Percentiles rank a stretch among this genome's conserved stretches.
Conservation (phyloP, 2,329 filamentous ascomycete genomes). For the Alternaria tenuissima region DNA sequence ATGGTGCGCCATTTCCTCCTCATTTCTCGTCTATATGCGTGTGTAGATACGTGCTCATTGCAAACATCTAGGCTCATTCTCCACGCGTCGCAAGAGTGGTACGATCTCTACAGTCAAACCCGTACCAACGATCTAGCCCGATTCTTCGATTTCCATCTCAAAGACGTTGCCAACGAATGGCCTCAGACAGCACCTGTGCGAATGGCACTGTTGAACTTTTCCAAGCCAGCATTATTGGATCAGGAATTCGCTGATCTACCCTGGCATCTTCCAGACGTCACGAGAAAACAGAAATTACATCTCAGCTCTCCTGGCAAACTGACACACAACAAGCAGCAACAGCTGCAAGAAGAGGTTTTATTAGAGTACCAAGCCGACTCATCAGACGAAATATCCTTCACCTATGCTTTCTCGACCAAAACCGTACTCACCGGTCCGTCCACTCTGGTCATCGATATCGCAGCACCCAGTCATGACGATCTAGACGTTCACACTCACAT, state of each 20-base stretch:
- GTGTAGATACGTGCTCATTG: background rate
- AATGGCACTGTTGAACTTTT: slow-evolving; percentile 40
- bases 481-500: slow-evolving; percentile 38
- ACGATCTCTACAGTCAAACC: slow-evolving; percentile 20
- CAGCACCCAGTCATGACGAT: slow-evolving; percentile 52
- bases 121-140: slow-evolving; percentile 19
- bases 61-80: slow-evolving; percentile 14
- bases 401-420: background rate
- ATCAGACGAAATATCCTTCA: background rate
- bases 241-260: background rate
- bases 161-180: slow-evolving; percentile 56
- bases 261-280: too few species aligned
- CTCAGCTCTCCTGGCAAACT: background rate
- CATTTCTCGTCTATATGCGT: background rate
- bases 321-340: background rate
- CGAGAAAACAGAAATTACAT: background rate
- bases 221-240: background rate
- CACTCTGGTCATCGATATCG: slow-evolving; percentile 51
- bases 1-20: background rate
- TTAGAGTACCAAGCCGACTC: background rate
- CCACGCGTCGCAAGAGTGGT: slow-evolving; percentile 25
- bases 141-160: slow-evolving; percentile 60
- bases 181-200: slow-evolving; percentile 57
- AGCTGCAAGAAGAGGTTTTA: background rate
- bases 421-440: background rate